Evolutionary conservation across 1,139 yeast genomes (phyloP), one percentile per base, ranked within the genome.

Genomic region (Nakaseomyces sp.): DNA sequence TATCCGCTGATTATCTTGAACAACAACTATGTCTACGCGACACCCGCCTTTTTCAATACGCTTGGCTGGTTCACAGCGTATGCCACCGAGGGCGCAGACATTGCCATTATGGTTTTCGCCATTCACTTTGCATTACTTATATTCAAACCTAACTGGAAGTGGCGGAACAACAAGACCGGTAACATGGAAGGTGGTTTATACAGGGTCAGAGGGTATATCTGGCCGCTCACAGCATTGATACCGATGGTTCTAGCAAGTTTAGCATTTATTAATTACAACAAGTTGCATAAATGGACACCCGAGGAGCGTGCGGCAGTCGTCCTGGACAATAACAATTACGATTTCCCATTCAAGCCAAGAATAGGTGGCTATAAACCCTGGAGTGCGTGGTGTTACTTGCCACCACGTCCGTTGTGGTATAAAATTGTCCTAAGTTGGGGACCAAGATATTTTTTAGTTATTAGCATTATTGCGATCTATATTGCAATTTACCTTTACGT

Each of bases 61-160:
- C 76, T 86, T 40, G 96, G 96, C 4, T 88, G 85, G 69, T 80
- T 87, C 63, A 82, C 95, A 0, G 86, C 93, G 1, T 72, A 79
- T 33, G 74, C 89, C 26, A 82, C 85, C 24, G 95, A 87, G 62
- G 95, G 95, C 13, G 88, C 93, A 2, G 96, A 88, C 64, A 63
- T 86, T 37, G 93, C 94, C 20, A 88, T 88, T 41, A 66, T 87
- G 38, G 74, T 85, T 28, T 82, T 88, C 64, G 95, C 96, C 1
- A 64, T 87, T 17, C 96, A 88, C 62, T 82, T 91, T 6, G 87
- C 80, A 35, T 62, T 88, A 38, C 67, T 87, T 26, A 81, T 88
- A 16, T 85, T 85, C 61, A 69, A 69, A 49, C 87, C 93, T 0
- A 69, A 72, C 42, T 70, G 72, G 47, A 72, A 70, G 48, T 72